Conservation (phyloP, 2,329 filamentous ascomycete species). For the Aureobasidium sp. region DNA sequence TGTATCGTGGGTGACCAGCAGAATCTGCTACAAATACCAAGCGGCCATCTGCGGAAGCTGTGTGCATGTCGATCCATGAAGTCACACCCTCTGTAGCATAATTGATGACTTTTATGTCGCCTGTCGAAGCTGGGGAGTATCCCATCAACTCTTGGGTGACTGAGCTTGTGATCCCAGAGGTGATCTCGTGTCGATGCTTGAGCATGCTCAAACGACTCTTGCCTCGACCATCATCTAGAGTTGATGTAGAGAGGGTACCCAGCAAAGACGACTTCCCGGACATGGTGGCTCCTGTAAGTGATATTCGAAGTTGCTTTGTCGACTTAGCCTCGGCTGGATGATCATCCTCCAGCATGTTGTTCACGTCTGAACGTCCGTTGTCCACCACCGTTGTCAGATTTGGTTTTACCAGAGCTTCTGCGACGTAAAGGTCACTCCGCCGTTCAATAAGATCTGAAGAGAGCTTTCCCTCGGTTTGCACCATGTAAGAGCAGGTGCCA, state of each 20-base stretch:
- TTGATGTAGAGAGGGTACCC: conserved; percentile 80
- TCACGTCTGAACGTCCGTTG: background rate
- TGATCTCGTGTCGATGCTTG: conserved; percentile 89
- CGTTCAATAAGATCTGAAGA: conserved; percentile 20
- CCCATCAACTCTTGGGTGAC: conserved; percentile 91
- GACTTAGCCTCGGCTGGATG: background rate
- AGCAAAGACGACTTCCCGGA: conserved; percentile 89
- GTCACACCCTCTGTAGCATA: conserved; percentile 81
- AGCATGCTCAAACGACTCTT: conserved; percentile 82
- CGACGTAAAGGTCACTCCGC: conserved; percentile 65
- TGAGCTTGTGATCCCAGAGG: conserved; percentile 86
- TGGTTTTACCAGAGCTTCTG: conserved; percentile 82
- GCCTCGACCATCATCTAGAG: conserved; percentile 83
- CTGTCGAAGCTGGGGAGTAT: conserved; percentile 46
- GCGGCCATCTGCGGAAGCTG: conserved; percentile 63
- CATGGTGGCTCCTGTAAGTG: conserved; percentile 79
- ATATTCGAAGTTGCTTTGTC: conserved; percentile 74
- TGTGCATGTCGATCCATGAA: conserved; percentile 92
- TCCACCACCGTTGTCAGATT: conserved; percentile 32
- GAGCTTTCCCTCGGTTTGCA: conserved; percentile 27
- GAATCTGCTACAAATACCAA: conserved; percentile 88
- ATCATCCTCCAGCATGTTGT: background rate
- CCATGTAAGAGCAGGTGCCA: conserved; percentile 72
- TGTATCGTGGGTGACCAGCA: conserved; percentile 81
- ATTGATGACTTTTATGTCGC: conserved; percentile 57